Evolutionary conservation across 2,329 filamentous ascomycete species (phyloP).

Genomic region (Ophiostoma ips): DNA sequence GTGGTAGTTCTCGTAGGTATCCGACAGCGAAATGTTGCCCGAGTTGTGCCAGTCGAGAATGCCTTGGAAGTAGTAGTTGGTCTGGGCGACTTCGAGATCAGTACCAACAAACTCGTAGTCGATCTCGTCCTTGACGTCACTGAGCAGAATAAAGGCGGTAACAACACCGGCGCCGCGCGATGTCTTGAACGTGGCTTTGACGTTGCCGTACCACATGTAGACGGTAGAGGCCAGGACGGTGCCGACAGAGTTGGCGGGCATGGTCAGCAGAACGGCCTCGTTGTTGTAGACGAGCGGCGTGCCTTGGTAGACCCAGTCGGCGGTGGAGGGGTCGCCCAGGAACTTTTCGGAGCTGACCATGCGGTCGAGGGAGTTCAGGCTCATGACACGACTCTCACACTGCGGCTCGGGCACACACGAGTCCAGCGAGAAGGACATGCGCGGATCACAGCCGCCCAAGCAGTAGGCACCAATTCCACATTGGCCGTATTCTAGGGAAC

Average conservation of each 20-base stretch:
- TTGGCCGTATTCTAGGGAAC: slow-evolving; percentile 63
- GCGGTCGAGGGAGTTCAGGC: slow-evolving; percentile 57
- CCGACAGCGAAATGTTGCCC: slow-evolving; percentile 50
- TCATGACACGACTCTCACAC: slow-evolving; percentile 62
- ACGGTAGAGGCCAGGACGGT: slow-evolving; percentile 71
- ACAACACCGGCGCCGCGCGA: slow-evolving; percentile 78
- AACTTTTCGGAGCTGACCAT: slow-evolving; percentile 65
- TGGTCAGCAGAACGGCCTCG: slow-evolving; percentile 62
- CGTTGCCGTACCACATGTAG: slow-evolving; percentile 96
- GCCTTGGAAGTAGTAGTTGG: slow-evolving; percentile 96
- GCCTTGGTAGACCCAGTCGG: slow-evolving; percentile 84
- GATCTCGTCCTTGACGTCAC: slow-evolving; percentile 94
- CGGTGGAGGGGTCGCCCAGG: slow-evolving; percentile 63
- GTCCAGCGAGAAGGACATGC: slow-evolving; percentile 67
- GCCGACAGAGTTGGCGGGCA: slow-evolving; percentile 73
- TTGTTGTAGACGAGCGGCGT: slow-evolving; percentile 53
- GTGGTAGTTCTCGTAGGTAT: slow-evolving; percentile 70
- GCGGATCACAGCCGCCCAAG: slow-evolving; percentile 85
- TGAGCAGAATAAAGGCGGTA: slow-evolving; percentile 92
- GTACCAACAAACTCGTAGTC: slow-evolving; percentile 90
- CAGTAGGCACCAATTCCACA: slow-evolving; percentile 93
- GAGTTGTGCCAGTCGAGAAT: slow-evolving; percentile 72
- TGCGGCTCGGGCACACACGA: slow-evolving; percentile 75
- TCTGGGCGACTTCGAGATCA: slow-evolving; percentile 66
- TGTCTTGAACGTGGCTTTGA: slow-evolving; percentile 74